phyloP scores from a whole-genome alignment of 768 basidiomycete species.

The Suillus paluster region DNA sequence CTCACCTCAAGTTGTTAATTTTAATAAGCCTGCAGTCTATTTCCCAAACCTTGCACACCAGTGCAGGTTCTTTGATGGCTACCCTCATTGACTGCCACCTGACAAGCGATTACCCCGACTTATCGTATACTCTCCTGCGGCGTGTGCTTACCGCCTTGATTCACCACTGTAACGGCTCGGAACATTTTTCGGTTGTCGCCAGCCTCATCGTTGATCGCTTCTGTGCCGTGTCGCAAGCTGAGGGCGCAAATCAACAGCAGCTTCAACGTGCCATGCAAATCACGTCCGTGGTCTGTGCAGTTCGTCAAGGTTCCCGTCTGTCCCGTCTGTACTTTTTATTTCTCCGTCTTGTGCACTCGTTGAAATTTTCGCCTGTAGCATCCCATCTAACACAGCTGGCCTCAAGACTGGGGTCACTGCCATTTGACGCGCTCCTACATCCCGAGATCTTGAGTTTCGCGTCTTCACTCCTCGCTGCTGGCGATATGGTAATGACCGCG shows the following conservation, averaged over 20 bases:
- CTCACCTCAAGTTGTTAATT: not conserved
- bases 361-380: slow-evolving; percentile 27
- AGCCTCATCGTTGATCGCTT: slow-evolving; percentile 55
- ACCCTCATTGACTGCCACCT: slow-evolving; percentile 64
- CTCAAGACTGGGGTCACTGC: slow-evolving; percentile 32
- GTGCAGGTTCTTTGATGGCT: slow-evolving; percentile 62
- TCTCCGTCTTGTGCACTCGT: not conserved
- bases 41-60: slow-evolving; percentile 81
- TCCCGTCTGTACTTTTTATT: slow-evolving; percentile 47
- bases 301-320: slow-evolving; percentile 74
- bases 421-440: slow-evolving; percentile 31
- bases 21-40: slow-evolving; percentile 57
- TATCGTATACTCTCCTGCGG: slow-evolving; percentile 61
- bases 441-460: slow-evolving; percentile 38
- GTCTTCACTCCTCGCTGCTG: slow-evolving; percentile 42
- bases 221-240: slow-evolving; percentile 16
- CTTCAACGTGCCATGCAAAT: slow-evolving; percentile 60
- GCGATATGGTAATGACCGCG: slow-evolving; percentile 44
- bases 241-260: slow-evolving; percentile 35
- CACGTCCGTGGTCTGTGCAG: slow-evolving; percentile 57
- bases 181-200: slow-evolving; percentile 62
- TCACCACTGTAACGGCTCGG: slow-evolving; percentile 78
- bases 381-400: slow-evolving; percentile 43
- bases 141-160: slow-evolving; percentile 79
- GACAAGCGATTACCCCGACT: slow-evolving; percentile 39